These are phyloP conservation scores for Eucalyptus erythrocorys DNA, from an alignment of 345 rosid genomes.

Conservation along the genomic window DNA sequence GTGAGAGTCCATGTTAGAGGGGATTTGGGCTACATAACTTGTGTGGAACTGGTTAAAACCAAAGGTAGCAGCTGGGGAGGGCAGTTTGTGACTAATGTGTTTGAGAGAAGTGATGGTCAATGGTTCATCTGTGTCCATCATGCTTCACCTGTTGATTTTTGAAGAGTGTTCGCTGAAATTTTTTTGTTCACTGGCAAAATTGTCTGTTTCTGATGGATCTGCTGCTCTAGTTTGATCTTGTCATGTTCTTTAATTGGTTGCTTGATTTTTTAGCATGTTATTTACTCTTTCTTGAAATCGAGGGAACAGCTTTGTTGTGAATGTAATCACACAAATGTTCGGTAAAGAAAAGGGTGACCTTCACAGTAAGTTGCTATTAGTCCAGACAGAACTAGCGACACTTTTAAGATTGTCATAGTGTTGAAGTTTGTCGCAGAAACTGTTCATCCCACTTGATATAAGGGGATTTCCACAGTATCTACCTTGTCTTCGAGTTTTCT, in stretches of 20 bases:
- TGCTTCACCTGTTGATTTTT: slow-evolving; percentile 79
- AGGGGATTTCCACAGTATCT: not conserved
- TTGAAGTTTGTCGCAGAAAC: not conserved
- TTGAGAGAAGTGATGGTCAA: slow-evolving; percentile 61
- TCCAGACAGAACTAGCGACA: not conserved
- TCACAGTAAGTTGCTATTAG: not conserved
- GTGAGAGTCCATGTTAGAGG: slow-evolving; percentile 66
- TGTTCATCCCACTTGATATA: not conserved
- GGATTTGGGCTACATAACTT: slow-evolving; percentile 62
- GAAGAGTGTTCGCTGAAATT: not conserved
- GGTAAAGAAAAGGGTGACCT: not conserved
- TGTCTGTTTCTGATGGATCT: not conserved
- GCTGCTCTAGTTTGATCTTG: not conserved
- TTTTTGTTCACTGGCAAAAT: not conserved
- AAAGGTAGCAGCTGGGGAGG: slow-evolving; percentile 95
- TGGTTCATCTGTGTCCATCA: slow-evolving; percentile 90
- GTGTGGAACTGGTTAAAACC: slow-evolving; percentile 77
- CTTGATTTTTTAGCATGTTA: not conserved
- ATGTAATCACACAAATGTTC: not conserved
- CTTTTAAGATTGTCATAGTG: not conserved
- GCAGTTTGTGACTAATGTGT: slow-evolving; percentile 82
- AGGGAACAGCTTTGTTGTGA: not conserved
- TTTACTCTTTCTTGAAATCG: not conserved
- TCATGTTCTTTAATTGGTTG: not conserved
- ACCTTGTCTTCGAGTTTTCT: not conserved